Base-by-base conservation (phyloP, 805 yeast species). In the Lipomyces orientalis region DNA sequence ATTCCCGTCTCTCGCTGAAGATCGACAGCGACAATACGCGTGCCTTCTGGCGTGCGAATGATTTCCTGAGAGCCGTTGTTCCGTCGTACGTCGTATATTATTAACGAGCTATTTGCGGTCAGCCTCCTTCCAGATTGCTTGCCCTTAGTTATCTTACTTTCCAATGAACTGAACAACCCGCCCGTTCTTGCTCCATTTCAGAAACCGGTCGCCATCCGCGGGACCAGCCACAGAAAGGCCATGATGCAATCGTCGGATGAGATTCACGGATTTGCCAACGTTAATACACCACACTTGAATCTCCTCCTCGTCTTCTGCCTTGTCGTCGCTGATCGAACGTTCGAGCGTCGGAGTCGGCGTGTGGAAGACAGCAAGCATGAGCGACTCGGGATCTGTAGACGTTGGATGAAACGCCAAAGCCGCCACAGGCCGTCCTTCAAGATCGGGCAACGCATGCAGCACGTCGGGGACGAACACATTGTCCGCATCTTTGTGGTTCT, bases 141-240 rank as follows among this genome's bases (percentile, higher is more conserved):
- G 49, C 49, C 6, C 49, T 6, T 3, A 43, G 25, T 4, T 31
- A 31, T 22, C 57, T 12, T 55, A 66, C 69, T 58, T 60, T 10
- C 43, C 62, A 1, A 64, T 9, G 51, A 31, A 49, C 22, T 65
- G 67, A 8, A 69, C 68, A 12, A 67, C 72, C 5, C 72, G 66
- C 4, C 72, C 72, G 37, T 69, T 69, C 33, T 69, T 69, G 51
- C 70, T 63, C 72, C 72, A 69, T 31, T 60, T 62, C 25, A 69
- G 37, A 16, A 52, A 59, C 5, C 65, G 65, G n/a, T 29, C 64
- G 16, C 22, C 49, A n/a, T n/a, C 39, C 14, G 33, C 14, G 29
- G 25, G 37, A 14, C 22, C 10, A 5, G 2, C 14, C n/a, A n/a
- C 22, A 7, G 37, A 3, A n/a, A 25, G n/a, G 7, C 51, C 63